Evolutionary conservation across 768 basidiomycete species (phyloP), one percentile per base, ranked within the genome.

Genomic region (Lactifluus volemus): DNA sequence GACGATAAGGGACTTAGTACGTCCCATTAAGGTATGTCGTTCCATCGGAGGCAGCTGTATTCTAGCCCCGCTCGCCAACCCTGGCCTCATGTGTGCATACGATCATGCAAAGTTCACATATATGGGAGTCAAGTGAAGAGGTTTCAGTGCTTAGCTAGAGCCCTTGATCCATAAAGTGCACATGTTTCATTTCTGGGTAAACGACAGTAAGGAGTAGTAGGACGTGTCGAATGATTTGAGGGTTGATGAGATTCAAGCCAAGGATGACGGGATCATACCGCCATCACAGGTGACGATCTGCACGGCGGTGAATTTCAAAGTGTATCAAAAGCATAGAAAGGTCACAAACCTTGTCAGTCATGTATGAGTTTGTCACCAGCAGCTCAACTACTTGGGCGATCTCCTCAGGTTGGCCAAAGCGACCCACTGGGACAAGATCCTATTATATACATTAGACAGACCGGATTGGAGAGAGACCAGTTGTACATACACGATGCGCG

Each of bases 291-390:
- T 54, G 12, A 66, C 56, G 34, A 66, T 66, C 65, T 66, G 56
- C 17, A 21, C n/a, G 15, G 14, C 7, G 2, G 30, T 38, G 39
- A 49, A 29, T 21, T 9, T 39, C 34, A 53, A 9, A 9, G 32
- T 6, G 30, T 10, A 34, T 15, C 2, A 30, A 32, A 25, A 39
- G 30, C n/a, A 19, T 7, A 34, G 25, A 29, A 19, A 29, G 50
- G 15, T 5, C 47, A 51, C 71, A 54, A 25, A 78, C 81, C 76
- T 83, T 83, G 70, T 83, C 81, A 19, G 81, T 81, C 77, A 83
- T 79, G 53, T 82, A 83, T 14, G 70, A 73, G 65, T 83, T 83
- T 3, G 72, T 74, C 5, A 76, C 78, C 4, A 82, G 71, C 68
- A 79, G 70, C 63, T 79, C 76, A 10, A 82, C 79, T n/a, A 81